Evolutionary conservation across 768 basidiomycete genomes (phyloP), one percentile per base, ranked within the genome.

Genomic region (Pleurotus cornucopiae): DNA sequence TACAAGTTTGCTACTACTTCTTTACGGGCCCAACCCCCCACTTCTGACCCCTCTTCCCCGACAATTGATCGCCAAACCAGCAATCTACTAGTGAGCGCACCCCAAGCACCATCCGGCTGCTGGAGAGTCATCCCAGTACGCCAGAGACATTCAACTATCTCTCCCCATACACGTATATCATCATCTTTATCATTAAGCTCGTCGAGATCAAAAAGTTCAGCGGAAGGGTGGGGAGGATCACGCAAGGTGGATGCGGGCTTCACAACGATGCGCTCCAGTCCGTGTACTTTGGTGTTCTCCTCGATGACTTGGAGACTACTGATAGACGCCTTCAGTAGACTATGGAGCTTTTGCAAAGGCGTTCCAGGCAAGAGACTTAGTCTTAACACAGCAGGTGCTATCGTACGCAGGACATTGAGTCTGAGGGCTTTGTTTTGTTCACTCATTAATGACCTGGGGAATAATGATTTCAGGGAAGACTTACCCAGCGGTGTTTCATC

Each of bases 11-110:
- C 51, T 12, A 72, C 57, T 5, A 67, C 68, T 58, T 67, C 61
- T 48, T n/a, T 63, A 25, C 85, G 71, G n/a, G 73, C 79, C 85
- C 85, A 88, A 58, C 86, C 83, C 4, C 79, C 78, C 1, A 76
- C 63, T 20, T 54, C 57, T 48, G 67, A 69, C 3, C 62, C 66
- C 18, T 73, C 70, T 5, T 62, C 64, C 3, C 80, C 81, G 2
- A 66, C 70, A 7, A 80, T 57, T 0, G 76, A 68, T 59, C 81
- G 74, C 84, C 84, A 87, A 5, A 84, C 53, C 38, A 90, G 63
- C 58, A 88, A 48, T 56, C 85, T 72, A 37, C 69, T 68, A 2
- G 80, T 85, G 57, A 90, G 63, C 14, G 66, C 66, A 56, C 76
- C 76, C 86, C 86, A 88, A 12, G 70, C 66, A 11, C 40, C 45